Percentiles rank a stretch among this genome's conserved stretches.
phyloP scores from a whole-genome alignment of 2,329 filamentous ascomycete genomes.

The Neonectria ditissima region DNA sequence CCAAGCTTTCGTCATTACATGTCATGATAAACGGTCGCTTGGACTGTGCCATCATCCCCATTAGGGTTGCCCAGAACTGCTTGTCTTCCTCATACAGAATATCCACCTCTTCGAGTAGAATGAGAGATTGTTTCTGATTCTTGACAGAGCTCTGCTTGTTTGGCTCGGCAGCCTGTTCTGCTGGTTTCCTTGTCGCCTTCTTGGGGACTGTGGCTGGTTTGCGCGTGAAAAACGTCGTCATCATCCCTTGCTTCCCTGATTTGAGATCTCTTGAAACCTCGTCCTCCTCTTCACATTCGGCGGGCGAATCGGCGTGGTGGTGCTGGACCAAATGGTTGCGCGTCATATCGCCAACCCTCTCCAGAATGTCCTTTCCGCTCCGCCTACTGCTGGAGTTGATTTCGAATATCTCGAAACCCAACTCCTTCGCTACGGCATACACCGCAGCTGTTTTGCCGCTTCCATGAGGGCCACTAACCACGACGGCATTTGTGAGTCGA shows the following conservation, averaged over 20 bases:
- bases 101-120: conserved; percentile 94
- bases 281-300: conserved; percentile 46
- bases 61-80: conserved; percentile 89
- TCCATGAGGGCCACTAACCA: conserved; percentile 89
- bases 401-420: conserved; percentile 95
- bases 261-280: conserved; percentile 65
- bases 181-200: conserved; percentile 47
- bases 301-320: conserved; percentile 51
- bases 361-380: conserved; percentile 89
- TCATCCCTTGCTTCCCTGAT: conserved; percentile 79
- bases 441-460: conserved; percentile 95
- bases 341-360: conserved; percentile 96
- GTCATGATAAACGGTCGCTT: conserved; percentile 95
- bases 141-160: conserved; percentile 53
- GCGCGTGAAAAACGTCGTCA: conserved; percentile 83
- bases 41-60: conserved; percentile 82
- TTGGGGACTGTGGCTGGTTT: conserved; percentile 50
- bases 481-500: conserved; percentile 78
- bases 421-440: conserved; percentile 90
- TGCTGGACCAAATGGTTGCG: conserved; percentile 87
- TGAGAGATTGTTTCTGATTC: conserved; percentile 90
- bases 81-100: conserved; percentile 95
- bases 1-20: conserved; percentile 89
- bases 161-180: conserved; percentile 44
- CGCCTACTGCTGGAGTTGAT: conserved; percentile 87